Evolutionary conservation across 169 alveolate species (phyloP).

Genomic region (Cryptosporidium sp.): DNA sequence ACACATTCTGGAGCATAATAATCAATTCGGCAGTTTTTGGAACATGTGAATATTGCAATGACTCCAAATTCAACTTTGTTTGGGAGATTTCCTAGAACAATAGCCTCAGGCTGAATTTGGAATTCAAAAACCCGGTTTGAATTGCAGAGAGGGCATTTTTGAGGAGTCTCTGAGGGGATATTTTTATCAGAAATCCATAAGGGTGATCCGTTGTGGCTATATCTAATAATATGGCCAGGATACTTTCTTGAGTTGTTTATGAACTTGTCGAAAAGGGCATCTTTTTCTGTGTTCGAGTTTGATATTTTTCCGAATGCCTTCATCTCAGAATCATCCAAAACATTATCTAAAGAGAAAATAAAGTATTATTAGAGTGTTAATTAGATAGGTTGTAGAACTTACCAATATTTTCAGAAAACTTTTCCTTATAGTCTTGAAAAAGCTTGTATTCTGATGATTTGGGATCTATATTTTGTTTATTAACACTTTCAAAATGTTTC

Average conservation of each 20-base stretch:
- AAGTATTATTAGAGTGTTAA: neutral
- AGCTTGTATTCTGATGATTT: conserved; percentile 36
- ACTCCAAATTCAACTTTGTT: conserved; percentile 39
- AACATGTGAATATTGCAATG: conserved; percentile 52
- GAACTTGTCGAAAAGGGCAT: conserved; percentile 26
- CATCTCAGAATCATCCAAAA: conserved; percentile 69
- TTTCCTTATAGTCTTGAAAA: conserved; percentile 14
- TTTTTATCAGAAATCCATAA: conserved; percentile 61
- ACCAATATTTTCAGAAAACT: conserved; percentile 42
- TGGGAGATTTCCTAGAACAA: conserved; percentile 48
- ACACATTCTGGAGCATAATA: conserved; percentile 50
- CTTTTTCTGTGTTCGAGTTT: conserved; percentile 11
- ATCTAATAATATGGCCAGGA: conserved; percentile 50
- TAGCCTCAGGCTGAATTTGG: conserved; percentile 64
- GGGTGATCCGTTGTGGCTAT: conserved; percentile 28
- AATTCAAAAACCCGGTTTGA: conserved; percentile 53
- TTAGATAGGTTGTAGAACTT: neutral
- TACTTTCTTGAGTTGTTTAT: conserved; percentile 24
- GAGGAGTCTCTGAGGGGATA: conserved; percentile 14
- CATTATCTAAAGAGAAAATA: conserved; percentile 40
- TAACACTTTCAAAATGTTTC: conserved; percentile 6
- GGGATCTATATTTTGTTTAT: neutral
- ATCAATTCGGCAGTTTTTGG: conserved; percentile 23
- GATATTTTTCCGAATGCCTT: conserved; percentile 44
- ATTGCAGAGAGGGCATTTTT: conserved; percentile 27